Evolutionary conservation across 768 basidiomycete genomes (phyloP).

Genomic region (Lactifluus hygrophoroides): DNA sequence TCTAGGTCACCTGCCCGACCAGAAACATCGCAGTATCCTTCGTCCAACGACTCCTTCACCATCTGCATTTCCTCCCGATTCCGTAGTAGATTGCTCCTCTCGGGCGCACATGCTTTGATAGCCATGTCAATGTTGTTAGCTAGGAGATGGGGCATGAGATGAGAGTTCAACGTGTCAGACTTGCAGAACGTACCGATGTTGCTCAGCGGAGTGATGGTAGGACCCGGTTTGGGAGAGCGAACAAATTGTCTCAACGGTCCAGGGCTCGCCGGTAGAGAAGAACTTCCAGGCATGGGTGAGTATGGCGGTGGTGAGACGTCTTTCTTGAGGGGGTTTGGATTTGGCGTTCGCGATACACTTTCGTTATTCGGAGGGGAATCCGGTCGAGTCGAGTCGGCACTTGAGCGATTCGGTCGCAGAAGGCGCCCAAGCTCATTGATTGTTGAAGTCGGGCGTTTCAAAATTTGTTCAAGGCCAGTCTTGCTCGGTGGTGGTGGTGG

Average conservation of each 20-base stretch:
- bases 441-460: constrained; percentile 5
- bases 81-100: constrained; percentile 50
- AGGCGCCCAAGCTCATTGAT: constrained; percentile 10
- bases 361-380: not conserved
- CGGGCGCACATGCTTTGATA: constrained; percentile 68
- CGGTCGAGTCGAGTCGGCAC: not conserved
- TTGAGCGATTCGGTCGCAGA: constrained; percentile 4
- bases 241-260: constrained; percentile 4
- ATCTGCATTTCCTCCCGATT: constrained; percentile 62
- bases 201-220: constrained; percentile 33
- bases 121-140: constrained; percentile 32
- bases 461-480: constrained; percentile 15
- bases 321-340: not conserved
- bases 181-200: constrained; percentile 31
- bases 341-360: not conserved
- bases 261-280: constrained; percentile 2
- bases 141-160: constrained; percentile 3
- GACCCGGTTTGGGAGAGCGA: constrained; percentile 14
- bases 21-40: constrained; percentile 76
- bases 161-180: not conserved
- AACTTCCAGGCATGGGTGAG: not conserved
- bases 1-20: constrained; percentile 54
- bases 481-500: not conserved
- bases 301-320: not conserved
- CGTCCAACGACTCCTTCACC: constrained; percentile 67